Percentiles rank a stretch among this genome's conserved stretches.
phyloP scores from a whole-genome alignment of 345 rosid species.

The Arabidopsis thaliana region DNA sequence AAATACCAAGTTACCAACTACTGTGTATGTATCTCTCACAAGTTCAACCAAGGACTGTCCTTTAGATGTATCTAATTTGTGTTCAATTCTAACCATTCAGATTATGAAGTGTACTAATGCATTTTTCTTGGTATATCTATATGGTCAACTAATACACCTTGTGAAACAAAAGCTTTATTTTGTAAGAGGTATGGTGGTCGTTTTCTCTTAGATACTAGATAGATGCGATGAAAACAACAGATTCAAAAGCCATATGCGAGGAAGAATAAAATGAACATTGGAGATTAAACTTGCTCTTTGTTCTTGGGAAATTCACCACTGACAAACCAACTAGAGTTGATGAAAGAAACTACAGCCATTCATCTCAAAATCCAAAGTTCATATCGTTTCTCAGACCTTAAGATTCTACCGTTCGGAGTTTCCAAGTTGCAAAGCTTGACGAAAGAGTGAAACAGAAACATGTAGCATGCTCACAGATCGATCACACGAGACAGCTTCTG shows the following conservation, averaged over 20 bases:
- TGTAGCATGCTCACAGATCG: constrained; percentile 64
- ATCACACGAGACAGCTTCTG: constrained; percentile 98
- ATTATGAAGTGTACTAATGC: too few species aligned
- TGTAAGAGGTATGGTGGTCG: background rate
- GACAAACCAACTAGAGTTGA: constrained; percentile 28
- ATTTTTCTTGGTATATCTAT: too few species aligned
- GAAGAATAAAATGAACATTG: background rate
- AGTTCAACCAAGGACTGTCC: background rate
- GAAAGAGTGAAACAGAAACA: constrained; percentile 26
- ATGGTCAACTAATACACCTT: background rate
- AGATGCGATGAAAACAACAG: background rate
- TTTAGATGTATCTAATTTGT: too few species aligned
- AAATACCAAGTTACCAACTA: background rate
- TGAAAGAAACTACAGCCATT: constrained; percentile 12
- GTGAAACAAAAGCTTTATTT: background rate
- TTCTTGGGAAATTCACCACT: constrained; percentile 25
- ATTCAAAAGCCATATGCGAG: background rate
- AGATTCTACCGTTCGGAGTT: constrained; percentile 10
- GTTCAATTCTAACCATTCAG: too few species aligned
- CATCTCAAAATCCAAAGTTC: constrained; percentile 19
- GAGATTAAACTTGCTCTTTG: constrained; percentile 21
- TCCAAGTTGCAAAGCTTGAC: constrained; percentile 24
- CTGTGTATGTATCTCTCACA: background rate
- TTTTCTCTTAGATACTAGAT: background rate
- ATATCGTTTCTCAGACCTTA: constrained; percentile 17